Percentiles rank a stretch among this genome's conserved stretches.
phyloP scores from a whole-genome alignment of 306 rosid genomes.

The Phaseolus lunatus region DNA sequence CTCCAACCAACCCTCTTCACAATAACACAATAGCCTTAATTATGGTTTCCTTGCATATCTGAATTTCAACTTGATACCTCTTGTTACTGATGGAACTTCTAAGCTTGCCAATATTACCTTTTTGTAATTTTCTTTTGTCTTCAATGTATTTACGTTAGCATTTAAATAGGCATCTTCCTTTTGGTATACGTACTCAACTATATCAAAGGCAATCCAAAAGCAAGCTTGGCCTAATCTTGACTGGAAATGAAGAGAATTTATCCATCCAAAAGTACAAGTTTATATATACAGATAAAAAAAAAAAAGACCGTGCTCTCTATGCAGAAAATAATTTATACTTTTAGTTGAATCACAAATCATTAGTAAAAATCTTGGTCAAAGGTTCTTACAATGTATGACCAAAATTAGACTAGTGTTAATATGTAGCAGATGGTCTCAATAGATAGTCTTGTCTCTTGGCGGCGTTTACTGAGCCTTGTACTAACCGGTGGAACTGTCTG shows the following conservation, averaged over 20 bases:
- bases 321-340: no score
- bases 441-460: no score
- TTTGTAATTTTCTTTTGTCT: no score
- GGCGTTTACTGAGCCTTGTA: no score
- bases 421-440: no score
- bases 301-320: no score
- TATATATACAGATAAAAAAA: no score
- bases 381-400: no score
- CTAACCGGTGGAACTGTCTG: no score
- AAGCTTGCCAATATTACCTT: constrained; percentile 12
- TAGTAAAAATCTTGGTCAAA: no score
- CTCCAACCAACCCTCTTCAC: constrained; percentile 17
- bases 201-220: constrained; percentile 8
- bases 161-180: not conserved
- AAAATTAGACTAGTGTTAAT: no score
- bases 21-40: not conserved
- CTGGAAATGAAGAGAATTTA: constrained; percentile 3
- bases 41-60: constrained; percentile 28
- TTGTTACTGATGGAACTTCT: not conserved
- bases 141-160: not conserved
- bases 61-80: constrained; percentile 8
- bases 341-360: no score
- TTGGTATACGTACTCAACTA: not conserved
- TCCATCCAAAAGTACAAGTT: not conserved
- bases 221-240: constrained; percentile 22